Base-by-base conservation (phyloP, 768 basidiomycete genomes). In the Boletus pseudo-olivaceus region DNA sequence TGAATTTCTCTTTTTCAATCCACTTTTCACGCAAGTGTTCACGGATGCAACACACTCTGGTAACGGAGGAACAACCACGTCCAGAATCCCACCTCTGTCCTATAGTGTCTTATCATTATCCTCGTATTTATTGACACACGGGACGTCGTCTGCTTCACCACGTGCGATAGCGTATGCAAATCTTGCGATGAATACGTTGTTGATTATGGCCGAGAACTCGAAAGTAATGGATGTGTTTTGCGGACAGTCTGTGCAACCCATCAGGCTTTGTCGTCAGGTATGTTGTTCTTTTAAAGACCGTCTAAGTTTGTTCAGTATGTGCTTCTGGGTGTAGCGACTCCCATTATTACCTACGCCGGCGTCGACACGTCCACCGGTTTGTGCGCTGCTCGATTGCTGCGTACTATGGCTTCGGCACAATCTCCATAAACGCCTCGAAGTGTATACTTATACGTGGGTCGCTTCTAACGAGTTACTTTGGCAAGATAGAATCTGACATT, bases 331-430 rank as follows among this genome's bases (percentile, higher is more conserved):
- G 37, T 42, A 83, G 85, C 78, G 80, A 54, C 49, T 76, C 26
- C 87, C 87, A 11, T 62, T 74, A 14, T 71, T 87, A 38, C 77
- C 84, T 1, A 51, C 66, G 11, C 62, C 74, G 8, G 62, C 66
- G 1, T 51, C 73, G 5, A 69, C 73, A 9, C 72, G 78, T 47
- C 73, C 82, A 1, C 78, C 78, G 1, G 56, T 85, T 26, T 83
- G 82, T 59, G 79, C 83, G 4, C 51, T 88, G 23, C 62, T 88
- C n/a, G 85, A 88, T 64, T 86, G 82, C 53, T 84, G 82, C 59
- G 75, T 84, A 7, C 72, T 88, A 14, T 88, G 85, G 84, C 66
- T 87, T 27, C 80, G 84, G 17, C 86, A 89, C 59, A 87, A 87
- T 62, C 69, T 88, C 30, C 83, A 87, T 52, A 85, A 79, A 59